phyloP scores from a whole-genome alignment of 1,139 yeast genomes.

The Saccharomyces hybrid region DNA sequence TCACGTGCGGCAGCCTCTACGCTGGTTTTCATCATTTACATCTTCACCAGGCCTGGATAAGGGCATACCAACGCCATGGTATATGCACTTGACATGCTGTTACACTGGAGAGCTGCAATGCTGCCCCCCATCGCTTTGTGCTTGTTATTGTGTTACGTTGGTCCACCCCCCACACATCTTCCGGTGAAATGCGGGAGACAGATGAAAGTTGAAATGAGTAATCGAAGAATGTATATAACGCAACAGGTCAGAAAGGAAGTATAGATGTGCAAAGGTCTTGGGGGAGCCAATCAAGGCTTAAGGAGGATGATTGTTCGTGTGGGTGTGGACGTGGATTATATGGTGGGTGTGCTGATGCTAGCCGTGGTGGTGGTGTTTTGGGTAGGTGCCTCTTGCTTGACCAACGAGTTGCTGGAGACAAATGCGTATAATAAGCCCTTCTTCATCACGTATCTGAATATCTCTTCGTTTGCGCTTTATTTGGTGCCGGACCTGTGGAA shows the following conservation, averaged over 20 bases:
- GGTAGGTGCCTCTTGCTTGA: conserved; percentile 80
- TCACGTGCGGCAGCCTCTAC: background rate
- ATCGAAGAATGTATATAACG: background rate
- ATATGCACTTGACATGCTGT: background rate
- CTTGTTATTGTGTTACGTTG: background rate
- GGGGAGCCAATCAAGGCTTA: conserved; percentile 43
- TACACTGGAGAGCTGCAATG: background rate
- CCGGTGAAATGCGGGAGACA: background rate
- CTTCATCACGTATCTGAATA: conserved; percentile 82
- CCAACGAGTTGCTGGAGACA: conserved; percentile 63
- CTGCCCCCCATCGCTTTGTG: background rate
- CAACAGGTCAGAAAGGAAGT: background rate
- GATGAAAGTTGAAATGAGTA: background rate
- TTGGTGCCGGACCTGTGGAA: conserved; percentile 52
- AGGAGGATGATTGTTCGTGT: background rate
- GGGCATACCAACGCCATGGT: background rate
- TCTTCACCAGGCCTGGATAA: background rate
- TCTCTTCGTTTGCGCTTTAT: conserved; percentile 74
- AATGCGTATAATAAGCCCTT: conserved; percentile 82
- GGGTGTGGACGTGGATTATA: background rate
- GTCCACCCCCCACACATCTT: background rate
- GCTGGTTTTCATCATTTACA: background rate
- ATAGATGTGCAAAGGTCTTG: conserved; percentile 12
- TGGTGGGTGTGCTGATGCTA: conserved; percentile 60
- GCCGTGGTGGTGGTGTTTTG: conserved; percentile 72